Evolutionary conservation across 768 basidiomycete species (phyloP), one percentile per base, ranked within the genome.

Genomic region (Sporobolomyces roseus): DNA sequence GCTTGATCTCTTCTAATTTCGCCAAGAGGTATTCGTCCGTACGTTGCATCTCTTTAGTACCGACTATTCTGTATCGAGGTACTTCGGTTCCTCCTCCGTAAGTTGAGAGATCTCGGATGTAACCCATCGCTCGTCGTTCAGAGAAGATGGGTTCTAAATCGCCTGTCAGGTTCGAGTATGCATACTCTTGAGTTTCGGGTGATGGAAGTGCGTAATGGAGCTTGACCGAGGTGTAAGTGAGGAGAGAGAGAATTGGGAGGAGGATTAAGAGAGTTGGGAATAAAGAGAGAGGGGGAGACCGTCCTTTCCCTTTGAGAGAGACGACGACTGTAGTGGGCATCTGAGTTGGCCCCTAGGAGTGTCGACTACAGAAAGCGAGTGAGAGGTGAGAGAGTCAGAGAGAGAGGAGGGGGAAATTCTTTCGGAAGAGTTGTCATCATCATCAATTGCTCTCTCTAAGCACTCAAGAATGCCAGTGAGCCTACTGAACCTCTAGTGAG

Each of bases 11-110:
- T 61, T 86, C 80, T 3, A 88, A 87, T 74, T 87, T 84, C 52
- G 84, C 79, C 27, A 87, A 75, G 83, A 93, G 86, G 86, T 91
- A 97, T 30, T 82, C 80, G 74, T 96, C 93, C 5, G 88, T 91
- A 32, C 85, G 77, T 0, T 89, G 88, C 79, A 94, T 91, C 77
- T 97, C 92, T 36, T 83, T 82, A 0, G 93, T 92, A 1, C 94
- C 94, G 14, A 94, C 90, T 0, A 90, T 96, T 54, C 94, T 83
- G 79, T 86, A 97, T 2, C 93, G 36, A 4, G 72, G 93, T 52
- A 93, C 91, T 3, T 19, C 4, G 17, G 43, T 30, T 8, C 85
- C 86, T 76, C 93, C 91, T 8, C 51, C 50, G 63, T 74, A 65
- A 4, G 35, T 65, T 17, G 69, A 77, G 74, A 48, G 77, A 77